Percentiles rank a stretch among this genome's conserved stretches.
These are phyloP conservation scores for Claviceps digitariae DNA, from an alignment of 2,329 filamentous ascomycete species.

Conservation along the genomic window DNA sequence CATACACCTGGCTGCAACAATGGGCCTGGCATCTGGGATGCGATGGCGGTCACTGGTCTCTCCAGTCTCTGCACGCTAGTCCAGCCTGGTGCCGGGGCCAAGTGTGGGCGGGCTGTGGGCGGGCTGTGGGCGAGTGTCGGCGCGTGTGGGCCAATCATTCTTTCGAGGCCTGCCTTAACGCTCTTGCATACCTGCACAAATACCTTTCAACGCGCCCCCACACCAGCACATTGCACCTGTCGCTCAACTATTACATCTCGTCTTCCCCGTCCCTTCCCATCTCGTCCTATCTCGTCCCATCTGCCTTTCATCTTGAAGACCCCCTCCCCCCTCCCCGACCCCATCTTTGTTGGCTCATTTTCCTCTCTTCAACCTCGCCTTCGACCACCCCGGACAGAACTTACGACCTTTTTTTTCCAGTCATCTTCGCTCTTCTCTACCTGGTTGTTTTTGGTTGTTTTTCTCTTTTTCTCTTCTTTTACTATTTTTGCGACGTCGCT, in stretches of 20 bases:
- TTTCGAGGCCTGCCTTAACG: conserved; percentile 3
- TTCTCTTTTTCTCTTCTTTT: no score
- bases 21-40: no score
- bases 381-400: background rate
- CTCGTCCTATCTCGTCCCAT: conserved; percentile 3
- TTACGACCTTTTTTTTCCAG: background rate
- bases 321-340: background rate
- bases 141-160: conserved; percentile 4
- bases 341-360: background rate
- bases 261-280: conserved; percentile 4
- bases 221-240: background rate
- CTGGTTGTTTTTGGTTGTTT: background rate
- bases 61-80: background rate
- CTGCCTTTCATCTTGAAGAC: conserved; percentile 1
- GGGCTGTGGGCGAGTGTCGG: no score
- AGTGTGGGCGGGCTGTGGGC: no score
- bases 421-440: background rate
- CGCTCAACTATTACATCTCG: background rate
- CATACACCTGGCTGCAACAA: no score
- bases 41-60: no score
- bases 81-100: conserved; percentile 1
- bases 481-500: background rate
- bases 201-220: conserved; percentile 4
- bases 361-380: background rate
- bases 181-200: conserved; percentile 2